phyloP scores from a whole-genome alignment of 805 yeast species.

The Jamesozyma hellenica region DNA sequence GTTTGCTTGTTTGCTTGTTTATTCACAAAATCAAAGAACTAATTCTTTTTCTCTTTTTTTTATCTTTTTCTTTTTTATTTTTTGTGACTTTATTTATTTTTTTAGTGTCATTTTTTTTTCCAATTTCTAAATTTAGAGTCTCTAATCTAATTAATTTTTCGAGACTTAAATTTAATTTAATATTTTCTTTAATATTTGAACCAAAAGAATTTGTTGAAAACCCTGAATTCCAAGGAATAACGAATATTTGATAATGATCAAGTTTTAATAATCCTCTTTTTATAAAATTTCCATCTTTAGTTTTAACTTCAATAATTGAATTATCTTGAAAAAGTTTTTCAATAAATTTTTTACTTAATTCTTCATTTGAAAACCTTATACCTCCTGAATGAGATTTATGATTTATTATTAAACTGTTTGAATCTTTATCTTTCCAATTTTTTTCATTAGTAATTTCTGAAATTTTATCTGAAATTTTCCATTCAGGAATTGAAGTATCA shows the following conservation, averaged over 20 bases:
- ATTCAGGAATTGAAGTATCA: slow-evolving; percentile 55
- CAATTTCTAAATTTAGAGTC: not conserved
- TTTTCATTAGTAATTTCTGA: slow-evolving; percentile 23
- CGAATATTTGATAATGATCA: slow-evolving; percentile 13
- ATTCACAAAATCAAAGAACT: slow-evolving; percentile 6
- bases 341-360: slow-evolving; percentile 9
- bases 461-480: slow-evolving; percentile 43
- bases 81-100: slow-evolving; percentile 3
- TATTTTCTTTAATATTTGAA: slow-evolving; percentile 11
- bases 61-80: slow-evolving; percentile 3
- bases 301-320: not conserved
- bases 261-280: slow-evolving; percentile 16
- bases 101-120: not conserved
- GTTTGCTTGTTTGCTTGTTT: no score
- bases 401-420: slow-evolving; percentile 16
- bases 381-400: slow-evolving; percentile 23
- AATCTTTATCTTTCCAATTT: slow-evolving; percentile 16
- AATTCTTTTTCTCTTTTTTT: slow-evolving; percentile 9
- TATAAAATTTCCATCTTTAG: slow-evolving; percentile 1
- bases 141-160: slow-evolving; percentile 11
- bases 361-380: slow-evolving; percentile 14
- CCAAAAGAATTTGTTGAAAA: slow-evolving; percentile 20
- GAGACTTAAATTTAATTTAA: slow-evolving; percentile 15
- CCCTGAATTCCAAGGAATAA: slow-evolving; percentile 16
- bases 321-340: slow-evolving; percentile 3